A percentile compares a stretch with the other conserved stretches of the same genome.
Evolutionary conservation across 495 filamentous ascomycete species (phyloP).

Genomic region (Hyaloscypha finlandica): DNA sequence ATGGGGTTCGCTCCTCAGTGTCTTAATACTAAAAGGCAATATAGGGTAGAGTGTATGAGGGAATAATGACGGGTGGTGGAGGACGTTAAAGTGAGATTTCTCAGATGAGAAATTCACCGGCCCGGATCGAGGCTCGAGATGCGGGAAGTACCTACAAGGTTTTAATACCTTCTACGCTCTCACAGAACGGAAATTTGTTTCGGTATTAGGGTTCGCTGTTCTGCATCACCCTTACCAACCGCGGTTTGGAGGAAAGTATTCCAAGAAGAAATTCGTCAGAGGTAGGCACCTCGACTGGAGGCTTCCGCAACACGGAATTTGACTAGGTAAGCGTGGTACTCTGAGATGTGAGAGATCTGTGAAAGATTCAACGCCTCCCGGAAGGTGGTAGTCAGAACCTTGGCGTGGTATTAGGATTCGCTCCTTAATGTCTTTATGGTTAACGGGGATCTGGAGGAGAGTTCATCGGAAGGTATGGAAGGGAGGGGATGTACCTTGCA

Average conservation of each 20-base stretch:
- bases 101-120: too few species aligned
- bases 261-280: background rate
- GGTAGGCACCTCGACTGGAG: background rate
- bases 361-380: background rate
- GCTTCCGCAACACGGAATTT: background rate
- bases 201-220: too few species aligned
- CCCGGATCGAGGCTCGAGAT: too few species aligned
- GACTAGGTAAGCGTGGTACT: background rate
- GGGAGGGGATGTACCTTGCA: background rate
- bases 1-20: background rate
- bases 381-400: background rate
- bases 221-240: too few species aligned
- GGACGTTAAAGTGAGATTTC: background rate
- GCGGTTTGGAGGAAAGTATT: background rate
- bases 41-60: background rate
- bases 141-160: too few species aligned
- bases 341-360: background rate
- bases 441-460: background rate
- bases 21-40: background rate
- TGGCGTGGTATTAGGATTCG: background rate
- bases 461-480: background rate
- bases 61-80: background rate
- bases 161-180: too few species aligned
- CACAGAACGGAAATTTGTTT: too few species aligned
- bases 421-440: background rate